Conservation (phyloP, 2,329 filamentous ascomycete genomes). For the Fusarium duplospermum region DNA sequence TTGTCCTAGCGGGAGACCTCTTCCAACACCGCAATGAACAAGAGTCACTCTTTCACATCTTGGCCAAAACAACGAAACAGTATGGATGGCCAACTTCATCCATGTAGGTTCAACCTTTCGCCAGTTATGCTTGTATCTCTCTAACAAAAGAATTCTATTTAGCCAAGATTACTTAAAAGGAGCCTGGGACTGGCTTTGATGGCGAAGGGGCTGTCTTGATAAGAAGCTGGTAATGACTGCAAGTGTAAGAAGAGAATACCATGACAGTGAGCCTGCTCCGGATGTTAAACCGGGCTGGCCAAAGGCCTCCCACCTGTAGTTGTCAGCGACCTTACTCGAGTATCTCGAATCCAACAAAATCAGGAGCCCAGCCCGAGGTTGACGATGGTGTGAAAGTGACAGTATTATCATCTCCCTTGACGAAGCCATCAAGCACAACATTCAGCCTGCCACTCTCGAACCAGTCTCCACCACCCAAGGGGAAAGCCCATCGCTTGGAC, state of each 20-base stretch:
- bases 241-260: neutral
- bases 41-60: neutral
- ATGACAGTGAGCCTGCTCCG: neutral
- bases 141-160: neutral
- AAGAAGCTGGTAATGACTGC: neutral
- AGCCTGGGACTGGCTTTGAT: neutral
- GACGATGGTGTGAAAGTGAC: constrained; percentile 49
- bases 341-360: constrained; percentile 57
- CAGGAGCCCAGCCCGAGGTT: constrained; percentile 50
- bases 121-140: neutral
- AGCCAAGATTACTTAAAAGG: neutral
- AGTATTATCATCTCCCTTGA: constrained; percentile 51
- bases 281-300: neutral
- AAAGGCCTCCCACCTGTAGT: neutral
- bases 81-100: neutral
- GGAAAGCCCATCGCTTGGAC: constrained; percentile 61
- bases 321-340: neutral
- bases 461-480: constrained; percentile 63
- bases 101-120: neutral
- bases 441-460: constrained; percentile 59
- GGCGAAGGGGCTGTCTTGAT: neutral
- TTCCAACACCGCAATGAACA: neutral
- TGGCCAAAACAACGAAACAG: neutral
- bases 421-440: constrained; percentile 59
- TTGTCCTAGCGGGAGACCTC: neutral